Base-by-base conservation (phyloP, 768 basidiomycete species). In the Naganishia vaughanmartiniae region DNA sequence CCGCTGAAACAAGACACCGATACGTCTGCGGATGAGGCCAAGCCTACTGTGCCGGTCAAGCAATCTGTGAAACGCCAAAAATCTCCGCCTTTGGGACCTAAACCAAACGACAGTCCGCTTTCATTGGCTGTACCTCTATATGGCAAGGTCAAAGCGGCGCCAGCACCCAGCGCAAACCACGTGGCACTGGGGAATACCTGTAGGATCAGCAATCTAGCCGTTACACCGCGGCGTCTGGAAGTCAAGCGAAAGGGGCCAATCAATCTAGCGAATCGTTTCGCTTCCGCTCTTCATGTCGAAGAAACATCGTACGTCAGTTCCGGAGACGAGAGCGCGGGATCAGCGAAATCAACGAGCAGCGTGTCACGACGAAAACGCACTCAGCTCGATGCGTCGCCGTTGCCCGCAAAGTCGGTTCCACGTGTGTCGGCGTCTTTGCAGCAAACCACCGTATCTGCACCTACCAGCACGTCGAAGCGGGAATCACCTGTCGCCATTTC, bases 241-340 rank as follows among this genome's bases (percentile, higher is more conserved):
- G 15, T 14, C 19, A 66, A 34, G 24, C 65, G 65, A 26, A 34
- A 31, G 36, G 34, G 34, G n/a, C 65, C 65, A 19, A 24, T 28
- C 46, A 54, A 33, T 48, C 24, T 66, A 17, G 46, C 30, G 28
- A 54, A 54, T 21, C 48, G 46, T 46, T 51, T 54, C 31, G 45
- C 57, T 30, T 53, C 46, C n/a, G 57, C 68, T 30, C 33, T 58
- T 31, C 30, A 31, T 21, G 28, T 46, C 0, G 51, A 58, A 42
- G 68, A 58, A 36, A 24, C 33, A 2, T 7, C 42, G 31, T 53
- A 68, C 26, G 31, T 69, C 46, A 69, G 68, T 46, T 58, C 56
- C 19, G 68, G 68, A 5, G 68, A 69, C 12, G 68, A 69, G 30
- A 69, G 68, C 36, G 48, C 56, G 19, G 68, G 68, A 28, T 69